Evolutionary conservation across 2,329 filamentous ascomycete species (phyloP), one percentile per base, ranked within the genome.

Genomic region (Penicillium brevicompactum): DNA sequence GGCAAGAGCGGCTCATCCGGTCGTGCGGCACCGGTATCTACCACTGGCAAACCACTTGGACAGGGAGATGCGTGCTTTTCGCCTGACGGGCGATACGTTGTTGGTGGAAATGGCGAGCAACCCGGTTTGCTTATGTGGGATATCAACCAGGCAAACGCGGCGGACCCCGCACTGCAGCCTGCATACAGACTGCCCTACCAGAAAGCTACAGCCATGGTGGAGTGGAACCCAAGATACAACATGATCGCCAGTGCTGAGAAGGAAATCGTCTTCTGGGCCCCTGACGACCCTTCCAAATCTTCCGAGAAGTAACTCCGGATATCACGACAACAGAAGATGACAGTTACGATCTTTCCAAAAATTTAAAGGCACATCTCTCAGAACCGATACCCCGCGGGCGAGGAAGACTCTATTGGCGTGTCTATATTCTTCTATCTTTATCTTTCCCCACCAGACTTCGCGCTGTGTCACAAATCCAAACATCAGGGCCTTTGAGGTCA

Each of bases 211-310:
- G 89, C 89, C 1, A 83, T 96, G 11, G 81, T 96, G 41, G 90
- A 89, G 21, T 94, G 92, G 72, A 97, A 97, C 70, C 94, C 92
- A 24, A 84, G 92, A 47, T 94, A 89, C 74, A 97, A 97, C 74
- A 87, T 97, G 78, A 83, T 97, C 63, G 92, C 91, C 8, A 94
- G 88, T 43, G 94, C 91, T 3, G 92, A 97, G 66, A 88, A 88
- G 68, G 92, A 97, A 51, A 78, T 91, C 57, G 76, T 90, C 18
- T 90, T 92, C 65, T 92, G 89, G 89, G 73, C 90, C 34, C 89
- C 89, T 1, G 88, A 91, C 70, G 83, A 85, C 42, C 57, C 58
- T 38, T 59, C 66, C n/a, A 70, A 67, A 55, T 49, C 64, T 6
- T 57, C 69, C 2, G 71, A 75, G 37, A 72, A 74, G 60, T 72